Evolutionary conservation across 768 basidiomycete genomes (phyloP).

Genomic region (Wakefieldia striispora): DNA sequence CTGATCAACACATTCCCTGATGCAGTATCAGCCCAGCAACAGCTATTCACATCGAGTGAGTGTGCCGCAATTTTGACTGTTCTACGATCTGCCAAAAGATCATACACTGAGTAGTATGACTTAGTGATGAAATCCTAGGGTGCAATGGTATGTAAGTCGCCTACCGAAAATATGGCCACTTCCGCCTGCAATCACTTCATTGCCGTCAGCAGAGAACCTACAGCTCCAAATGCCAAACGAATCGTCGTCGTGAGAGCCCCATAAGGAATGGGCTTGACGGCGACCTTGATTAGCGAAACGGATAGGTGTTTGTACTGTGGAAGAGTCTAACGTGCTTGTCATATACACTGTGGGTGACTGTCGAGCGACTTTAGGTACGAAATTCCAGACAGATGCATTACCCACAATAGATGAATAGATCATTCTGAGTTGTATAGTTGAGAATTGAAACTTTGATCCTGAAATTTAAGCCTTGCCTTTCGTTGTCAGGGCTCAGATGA

Average conservation of each 20-base stretch:
- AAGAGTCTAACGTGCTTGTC: constrained; percentile 67
- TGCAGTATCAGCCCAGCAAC: constrained; percentile 92
- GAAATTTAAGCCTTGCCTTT: constrained; percentile 49
- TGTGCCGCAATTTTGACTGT: constrained; percentile 89
- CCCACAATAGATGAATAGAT: constrained; percentile 87
- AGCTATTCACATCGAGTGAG: constrained; percentile 87
- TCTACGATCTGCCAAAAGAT: constrained; percentile 74
- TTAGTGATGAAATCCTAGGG: background rate
- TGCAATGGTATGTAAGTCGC: background rate
- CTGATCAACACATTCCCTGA: constrained; percentile 95
- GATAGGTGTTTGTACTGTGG: constrained; percentile 60
- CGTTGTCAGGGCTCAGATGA: constrained; percentile 85
- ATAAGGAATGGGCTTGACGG: constrained; percentile 32
- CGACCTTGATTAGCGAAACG: constrained; percentile 49
- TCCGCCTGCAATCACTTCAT: constrained; percentile 92
- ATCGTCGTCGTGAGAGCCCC: constrained; percentile 39
- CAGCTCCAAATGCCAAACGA: constrained; percentile 87
- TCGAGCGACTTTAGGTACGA: constrained; percentile 3
- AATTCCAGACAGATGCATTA: background rate
- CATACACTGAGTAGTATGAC: constrained; percentile 66
- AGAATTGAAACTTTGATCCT: constrained; percentile 48
- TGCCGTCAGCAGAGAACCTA: constrained; percentile 93
- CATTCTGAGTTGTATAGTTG: constrained; percentile 49
- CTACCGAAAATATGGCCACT: constrained; percentile 76
- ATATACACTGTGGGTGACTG: constrained; percentile 73